Base-by-base conservation (phyloP, 2,329 filamentous ascomycete genomes). In the Geosmithia flava region DNA sequence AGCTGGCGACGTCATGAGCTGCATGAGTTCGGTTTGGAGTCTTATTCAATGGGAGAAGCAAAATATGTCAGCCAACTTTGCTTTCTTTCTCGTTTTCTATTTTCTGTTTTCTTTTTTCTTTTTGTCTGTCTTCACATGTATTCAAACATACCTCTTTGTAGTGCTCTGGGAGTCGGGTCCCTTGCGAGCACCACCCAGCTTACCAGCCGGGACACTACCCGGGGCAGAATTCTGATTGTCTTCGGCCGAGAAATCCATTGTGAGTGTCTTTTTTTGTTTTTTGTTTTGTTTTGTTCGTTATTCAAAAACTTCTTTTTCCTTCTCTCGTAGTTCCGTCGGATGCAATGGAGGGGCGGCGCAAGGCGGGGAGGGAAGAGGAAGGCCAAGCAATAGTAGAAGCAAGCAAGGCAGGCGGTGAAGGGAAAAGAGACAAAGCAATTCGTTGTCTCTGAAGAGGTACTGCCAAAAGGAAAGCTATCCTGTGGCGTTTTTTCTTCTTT, bases 21-120 rank as follows among this genome's bases (percentile, higher is more conserved):
- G 85, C 91, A 98, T 97, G 56, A 98, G 78, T 69, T 98, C 93
- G 45, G 90, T 94, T 69, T 98, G 93, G 49, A 98, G 76, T 59
- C 93, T 97, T 61, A 30, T n/a, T n/a, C n/a, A n/a, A n/a, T n/a
- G n/a, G n/a, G n/a, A n/a, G n/a, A n/a, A n/a, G n/a, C n/a, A n/a
- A n/a, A n/a, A n/a, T n/a, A n/a, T n/a, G n/a, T n/a, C n/a, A n/a
- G n/a, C n/a, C n/a, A n/a, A n/a, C n/a, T n/a, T n/a, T n/a, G n/a
- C n/a, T n/a, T n/a, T n/a, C n/a, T n/a, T n/a, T n/a, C n/a, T n/a
- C n/a, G n/a, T n/a, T n/a, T n/a, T n/a, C n/a, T n/a, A n/a, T n/a
- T n/a, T n/a, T 20, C 20, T 23, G 5, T 5, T 41, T 42, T 52
- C 45, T 33, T 44, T 20, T 10, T 29, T 20, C 5, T 23, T 17